phyloP scores from a whole-genome alignment of 495 filamentous ascomycete species.

The Penicillium maclennaniae region DNA sequence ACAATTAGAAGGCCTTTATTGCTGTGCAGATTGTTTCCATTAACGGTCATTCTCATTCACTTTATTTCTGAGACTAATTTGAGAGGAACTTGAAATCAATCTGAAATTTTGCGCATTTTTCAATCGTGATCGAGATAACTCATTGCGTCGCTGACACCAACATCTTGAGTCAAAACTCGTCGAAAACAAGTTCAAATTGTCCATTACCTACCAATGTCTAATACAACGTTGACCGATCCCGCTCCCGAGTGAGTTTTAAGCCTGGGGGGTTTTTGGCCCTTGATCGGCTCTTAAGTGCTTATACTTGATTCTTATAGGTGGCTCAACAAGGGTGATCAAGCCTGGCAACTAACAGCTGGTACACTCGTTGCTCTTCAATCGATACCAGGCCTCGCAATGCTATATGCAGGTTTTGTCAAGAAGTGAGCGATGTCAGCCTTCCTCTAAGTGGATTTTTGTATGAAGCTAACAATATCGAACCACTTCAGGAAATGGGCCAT shows the following conservation, averaged over 20 bases:
- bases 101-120: too few relatives aligned
- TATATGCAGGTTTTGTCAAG: conserved; percentile 55
- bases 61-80: too few relatives aligned
- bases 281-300: neutral
- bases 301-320: conserved; percentile 22
- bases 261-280: neutral
- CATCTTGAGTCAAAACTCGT: too few relatives aligned
- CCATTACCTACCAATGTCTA: neutral
- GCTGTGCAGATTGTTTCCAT: too few relatives aligned
- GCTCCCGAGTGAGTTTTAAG: neutral
- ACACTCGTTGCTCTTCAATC: conserved; percentile 51
- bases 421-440: conserved; percentile 16
- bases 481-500: conserved; percentile 1
- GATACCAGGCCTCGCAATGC: conserved; percentile 52
- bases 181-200: too few relatives aligned
- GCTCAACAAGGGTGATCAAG: conserved; percentile 52
- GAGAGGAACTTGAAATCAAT: too few relatives aligned
- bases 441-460: neutral
- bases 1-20: too few relatives aligned
- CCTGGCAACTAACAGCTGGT: conserved; percentile 56
- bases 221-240: neutral
- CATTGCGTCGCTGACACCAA: too few relatives aligned
- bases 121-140: too few relatives aligned
- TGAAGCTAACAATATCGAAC: neutral
- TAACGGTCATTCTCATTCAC: too few relatives aligned